Base-by-base conservation (phyloP, 2,329 filamentous ascomycete species). In the Aspergillus sp. region DNA sequence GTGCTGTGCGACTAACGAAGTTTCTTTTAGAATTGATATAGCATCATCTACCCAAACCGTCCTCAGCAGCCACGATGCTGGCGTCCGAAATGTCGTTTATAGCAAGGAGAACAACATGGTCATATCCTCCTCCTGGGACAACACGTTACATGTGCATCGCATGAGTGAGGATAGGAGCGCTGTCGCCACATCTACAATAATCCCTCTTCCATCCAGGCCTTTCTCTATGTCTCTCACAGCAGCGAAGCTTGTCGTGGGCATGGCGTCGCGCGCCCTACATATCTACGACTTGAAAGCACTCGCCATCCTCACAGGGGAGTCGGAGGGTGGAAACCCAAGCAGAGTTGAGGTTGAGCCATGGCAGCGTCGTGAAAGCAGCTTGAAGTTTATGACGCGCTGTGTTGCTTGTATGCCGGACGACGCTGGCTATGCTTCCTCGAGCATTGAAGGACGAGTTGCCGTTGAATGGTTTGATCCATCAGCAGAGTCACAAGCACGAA, bases 401-500 rank as follows among this genome's bases (percentile, higher is more conserved):
- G 90, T 98, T 0, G 88, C 92, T 15, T 96, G 93, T 75, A 98
- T 99, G 95, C 93, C 95, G 14, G 93, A 95, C 68, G 95, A 97
- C 65, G 90, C 89, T 11, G 95, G 95, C 5, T 99, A 98, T 73
- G 93, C 93, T 9, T 93, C 90, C 1, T 91, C 86, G 58, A 93
- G 88, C 68, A 99, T 99, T 68, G 95, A 99, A 73, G 95, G 95
- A 4, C 87, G 95, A 66, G 92, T 99, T 2, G 93, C 93, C 0
- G 95, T 99, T 1, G 95, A 99, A 75, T 98, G 93, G 91, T 98
- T 99, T 73, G 95, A 98, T 71, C 90, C 95, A 15, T 90, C 87
- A 5, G 81, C 86, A 43, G 90, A 93, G 73, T 93, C 90, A 4
- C 93, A 98, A 77, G 89, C 90, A 40, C 86, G 93, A 64, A 98